Base-by-base conservation (phyloP, 2,329 filamentous ascomycete species). In the Fusarium nygamai region DNA sequence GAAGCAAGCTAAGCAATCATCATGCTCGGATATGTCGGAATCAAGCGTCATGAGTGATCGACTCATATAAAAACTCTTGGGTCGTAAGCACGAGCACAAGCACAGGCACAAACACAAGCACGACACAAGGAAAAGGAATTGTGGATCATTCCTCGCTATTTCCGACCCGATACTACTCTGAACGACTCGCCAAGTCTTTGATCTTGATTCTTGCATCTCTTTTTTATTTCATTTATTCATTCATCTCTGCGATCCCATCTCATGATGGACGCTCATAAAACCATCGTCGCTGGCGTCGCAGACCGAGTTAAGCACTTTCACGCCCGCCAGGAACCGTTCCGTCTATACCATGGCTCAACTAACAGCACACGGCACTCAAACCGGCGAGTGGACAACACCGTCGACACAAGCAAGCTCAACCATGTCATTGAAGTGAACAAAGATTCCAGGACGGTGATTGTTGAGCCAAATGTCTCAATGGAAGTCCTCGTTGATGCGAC, bases 281-380 rank as follows among this genome's bases (percentile, higher is more conserved):
- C 79, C 6, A 82, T 83, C 14, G 86, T 89, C n/a, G 70, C 79
- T 24, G 76, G 79, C 61, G 84, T 89, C 53, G 82, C 87, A 0
- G 77, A 80, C 38, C 81, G 84, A 29, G 82, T 89, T 38, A 81
- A 81, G 66, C 77, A 84, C 9, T 88, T 89, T 73, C 79, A 86
- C 60, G 77, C 81, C 6, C 79, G 76, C 13, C 80, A 83, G 66
- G 81, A 85, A 78, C 88, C 91, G 6, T 95, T 93, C 82, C 88
- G 92, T n/a, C 91, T 95, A 79, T 93, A 91, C 76, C 93, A 95
- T 82, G 93, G 93, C 69, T 91, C 92, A 1, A 94, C 93, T 33
- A 94, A 94, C 83, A 93, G 90, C 81, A 95, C 93, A 43, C 90
- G 93, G 13, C 87, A 87, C 33, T 86, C 86, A 13, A 82, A 84